Evolutionary conservation across 371 early-diverging fungal species (phyloP).

Genomic region (Capniomyces stellatus): DNA sequence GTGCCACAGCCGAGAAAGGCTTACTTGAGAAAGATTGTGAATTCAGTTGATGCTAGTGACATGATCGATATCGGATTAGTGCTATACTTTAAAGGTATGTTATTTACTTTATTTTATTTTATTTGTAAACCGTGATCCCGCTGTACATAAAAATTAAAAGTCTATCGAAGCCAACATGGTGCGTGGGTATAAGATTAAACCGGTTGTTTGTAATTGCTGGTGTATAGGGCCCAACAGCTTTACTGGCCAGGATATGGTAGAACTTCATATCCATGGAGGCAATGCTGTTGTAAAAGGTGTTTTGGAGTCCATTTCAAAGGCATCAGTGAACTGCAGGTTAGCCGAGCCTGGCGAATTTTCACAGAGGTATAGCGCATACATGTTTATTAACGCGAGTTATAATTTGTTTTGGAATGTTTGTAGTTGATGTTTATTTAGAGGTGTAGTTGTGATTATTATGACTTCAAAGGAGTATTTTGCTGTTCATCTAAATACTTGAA

Average conservation of each 20-base stretch:
- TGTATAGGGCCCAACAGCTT: slow-evolving; percentile 51
- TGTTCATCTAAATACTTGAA: too few relatives aligned
- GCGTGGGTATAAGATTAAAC: too few relatives aligned
- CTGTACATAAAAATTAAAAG: too few relatives aligned
- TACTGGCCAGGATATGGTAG: slow-evolving; percentile 65
- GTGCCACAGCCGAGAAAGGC: not conserved
- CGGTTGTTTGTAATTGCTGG: too few relatives aligned
- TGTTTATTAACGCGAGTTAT: too few relatives aligned
- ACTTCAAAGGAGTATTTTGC: too few relatives aligned
- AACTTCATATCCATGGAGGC: slow-evolving; percentile 66
- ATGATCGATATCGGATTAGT: slow-evolving; percentile 41
- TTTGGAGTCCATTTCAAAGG: slow-evolving; percentile 30
- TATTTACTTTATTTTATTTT: not conserved
- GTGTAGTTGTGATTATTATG: too few relatives aligned
- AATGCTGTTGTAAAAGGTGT: slow-evolving; percentile 44
- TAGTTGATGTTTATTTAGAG: too few relatives aligned
- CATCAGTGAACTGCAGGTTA: slow-evolving; percentile 30
- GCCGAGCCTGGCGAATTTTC: slow-evolving; percentile 71
- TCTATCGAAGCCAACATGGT: too few relatives aligned
- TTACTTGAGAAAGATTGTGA: slow-evolving; percentile 11
- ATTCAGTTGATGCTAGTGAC: slow-evolving; percentile 29
- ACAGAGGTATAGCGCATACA: slow-evolving; percentile 20
- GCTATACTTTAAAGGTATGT: slow-evolving; percentile 41
- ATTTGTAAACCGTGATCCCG: too few relatives aligned
- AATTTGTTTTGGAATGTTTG: too few relatives aligned